Conservation (phyloP, 2,329 filamentous ascomycete genomes). For the Ophiostoma montium region DNA sequence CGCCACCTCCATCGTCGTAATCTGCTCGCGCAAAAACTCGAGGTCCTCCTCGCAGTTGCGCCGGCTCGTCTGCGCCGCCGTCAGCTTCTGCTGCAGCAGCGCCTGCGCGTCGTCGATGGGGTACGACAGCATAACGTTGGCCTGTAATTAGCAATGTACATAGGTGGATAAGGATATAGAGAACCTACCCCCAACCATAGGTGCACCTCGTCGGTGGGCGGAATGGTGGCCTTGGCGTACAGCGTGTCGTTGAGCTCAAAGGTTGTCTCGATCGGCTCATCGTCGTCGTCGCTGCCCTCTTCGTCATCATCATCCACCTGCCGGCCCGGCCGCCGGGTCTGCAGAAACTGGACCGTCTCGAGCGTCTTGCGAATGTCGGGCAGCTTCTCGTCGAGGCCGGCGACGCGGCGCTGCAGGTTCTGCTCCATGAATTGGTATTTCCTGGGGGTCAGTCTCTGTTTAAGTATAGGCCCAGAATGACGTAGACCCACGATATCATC, state of each 20-base stretch:
- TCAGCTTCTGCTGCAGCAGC: constrained; percentile 63
- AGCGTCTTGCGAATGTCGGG: constrained; percentile 94
- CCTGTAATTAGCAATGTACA: constrained; percentile 30
- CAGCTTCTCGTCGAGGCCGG: constrained; percentile 82
- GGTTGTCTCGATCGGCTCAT: constrained; percentile 62
- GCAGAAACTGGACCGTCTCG: constrained; percentile 78
- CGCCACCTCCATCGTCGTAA: constrained; percentile 94
- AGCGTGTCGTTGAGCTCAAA: constrained; percentile 96
- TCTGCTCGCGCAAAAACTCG: constrained; percentile 90
- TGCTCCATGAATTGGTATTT: constrained; percentile 99
- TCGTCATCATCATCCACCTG: neutral
- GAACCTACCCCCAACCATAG: constrained; percentile 67
- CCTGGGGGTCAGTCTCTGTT: too few relatives aligned
- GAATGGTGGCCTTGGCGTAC: constrained; percentile 74
- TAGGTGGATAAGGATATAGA: neutral
- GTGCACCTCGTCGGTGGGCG: constrained; percentile 80
- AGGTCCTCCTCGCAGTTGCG: constrained; percentile 90
- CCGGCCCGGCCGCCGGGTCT: constrained; percentile 21
- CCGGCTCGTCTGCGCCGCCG: constrained; percentile 64
- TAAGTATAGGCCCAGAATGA: too few relatives aligned
- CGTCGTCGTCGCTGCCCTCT: constrained; percentile 15
- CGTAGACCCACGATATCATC: too few relatives aligned
- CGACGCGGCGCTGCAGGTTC: constrained; percentile 72
- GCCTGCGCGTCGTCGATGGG: constrained; percentile 75
- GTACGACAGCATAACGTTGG: constrained; percentile 96